Conservation (phyloP, 495 filamentous ascomycete genomes). For the Physcia stellaris region DNA sequence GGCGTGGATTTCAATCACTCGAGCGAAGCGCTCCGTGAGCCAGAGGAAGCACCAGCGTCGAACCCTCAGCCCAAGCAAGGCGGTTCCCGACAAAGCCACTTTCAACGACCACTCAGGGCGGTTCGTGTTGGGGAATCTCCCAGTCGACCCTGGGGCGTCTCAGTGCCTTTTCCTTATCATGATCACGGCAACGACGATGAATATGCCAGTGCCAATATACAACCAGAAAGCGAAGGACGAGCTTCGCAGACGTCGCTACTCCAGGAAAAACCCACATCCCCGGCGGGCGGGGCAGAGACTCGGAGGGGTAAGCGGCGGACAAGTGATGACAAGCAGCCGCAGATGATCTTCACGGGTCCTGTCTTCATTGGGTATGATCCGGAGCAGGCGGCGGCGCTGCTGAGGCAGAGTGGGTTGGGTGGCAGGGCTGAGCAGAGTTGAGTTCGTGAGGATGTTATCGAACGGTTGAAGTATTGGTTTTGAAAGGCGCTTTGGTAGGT, state of each 20-base stretch:
- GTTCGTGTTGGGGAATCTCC: constrained; percentile 80
- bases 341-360: constrained; percentile 71
- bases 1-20: no score
- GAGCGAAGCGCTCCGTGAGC: neutral
- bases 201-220: neutral
- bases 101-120: constrained; percentile 70
- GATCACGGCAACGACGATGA: neutral
- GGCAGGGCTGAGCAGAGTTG: no score
- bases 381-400: constrained; percentile 57
- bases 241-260: no score
- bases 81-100: constrained; percentile 40
- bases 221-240: neutral
- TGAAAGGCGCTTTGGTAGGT: no score
- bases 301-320: neutral
- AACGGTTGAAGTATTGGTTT: no score
- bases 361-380: constrained; percentile 81
- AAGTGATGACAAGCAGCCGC: constrained; percentile 23
- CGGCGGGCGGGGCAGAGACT: neutral
- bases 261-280: constrained; percentile 1
- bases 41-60: constrained; percentile 11
- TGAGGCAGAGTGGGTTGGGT: constrained; percentile 23
- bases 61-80: constrained; percentile 25
- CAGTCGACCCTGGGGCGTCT: constrained; percentile 81
- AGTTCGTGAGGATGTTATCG: no score
- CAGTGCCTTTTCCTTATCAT: constrained; percentile 39